Evolutionary conservation across 192 early-diverging fungal species (phyloP), one percentile per base, ranked within the genome.

Genomic region (Entrophospora sp.): DNA sequence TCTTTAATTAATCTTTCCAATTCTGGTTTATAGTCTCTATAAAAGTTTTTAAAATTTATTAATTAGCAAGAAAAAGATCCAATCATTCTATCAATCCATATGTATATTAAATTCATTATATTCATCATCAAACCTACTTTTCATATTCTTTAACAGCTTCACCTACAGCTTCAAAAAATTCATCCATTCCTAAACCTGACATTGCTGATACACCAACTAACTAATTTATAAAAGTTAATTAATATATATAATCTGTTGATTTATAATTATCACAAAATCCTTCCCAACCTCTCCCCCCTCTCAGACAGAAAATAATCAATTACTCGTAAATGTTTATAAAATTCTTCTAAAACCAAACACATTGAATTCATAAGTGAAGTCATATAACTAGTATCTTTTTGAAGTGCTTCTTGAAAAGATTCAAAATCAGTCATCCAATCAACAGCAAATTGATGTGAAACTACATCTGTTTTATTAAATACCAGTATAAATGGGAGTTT

Each of bases 391-490:
- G 83, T 84, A 55, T 96, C 93, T 43, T 91, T 83, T 57, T 78
- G 70, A 69, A 95, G 72, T 4, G 95, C 94, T 65, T 80, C 79
- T 75, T 98, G 95, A 78, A 95, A 98, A 27, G 74, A 74, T 72
- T 96, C 91, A 79, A 95, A 98, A 77, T 98, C 93, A 14, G 82
- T 84, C 96, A 98, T 95, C 96, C 96, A 98, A 44, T 92, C 82
- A 5, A 90, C 81, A 1, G 94, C 94, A 75, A 95, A 96, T 37
- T 85, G 86, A 64, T 94, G 91, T 16, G 84, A 80, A 35, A 90
- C 89, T 13, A 98, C 91, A 72, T 98, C 93, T 2, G 87, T 90
- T 72, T 98, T 98, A 80, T 94, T 96, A 77, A 98, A 98, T 3
- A 91, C 91, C 40, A 98, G 76, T 32, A 98, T 79, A 64, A 98